Base-by-base conservation (phyloP, 352 stramenopile genomes). In the Globisporangium heterothallicum region DNA sequence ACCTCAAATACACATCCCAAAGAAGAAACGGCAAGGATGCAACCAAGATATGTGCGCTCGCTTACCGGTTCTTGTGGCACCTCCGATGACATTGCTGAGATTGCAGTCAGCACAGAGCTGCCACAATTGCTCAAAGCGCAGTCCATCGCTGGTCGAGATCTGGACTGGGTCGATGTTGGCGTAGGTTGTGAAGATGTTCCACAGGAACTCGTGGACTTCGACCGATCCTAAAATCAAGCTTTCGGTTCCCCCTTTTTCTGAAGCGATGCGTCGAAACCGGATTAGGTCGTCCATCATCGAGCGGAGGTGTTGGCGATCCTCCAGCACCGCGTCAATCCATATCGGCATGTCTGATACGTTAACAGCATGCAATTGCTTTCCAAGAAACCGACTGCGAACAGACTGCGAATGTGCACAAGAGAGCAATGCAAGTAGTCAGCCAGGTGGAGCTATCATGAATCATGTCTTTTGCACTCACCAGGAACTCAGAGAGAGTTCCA, bases 401-500 rank as follows among this genome's bases (percentile, higher is more conserved):
- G 12, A 53, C 46, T 53, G 21, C 14, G 4, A 19, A 36, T 18
- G 32, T 38, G 14, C 12, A 38, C 12, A 10, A 18, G 12, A 18
- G n/a, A n/a, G n/a, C n/a, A n/a, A n/a, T n/a, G n/a, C 6, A 16
- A 38, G 32, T n/a, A 18, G 32, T 38, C n/a, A 38, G 32, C 4
- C 12, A 38, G 3, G 32, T 10, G 32, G 14, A 38, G 2, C 3
- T 38, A 16, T 8, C 30, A 38, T 38, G 2, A 38, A 38, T 6
- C n/a, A 38, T 18, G 6, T 10, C 32, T 3, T 25, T 34, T 24
- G 42, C 16, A 26, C 42, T 32, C 29, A 53, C 52, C 27, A 58
- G 18, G 24, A 53, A 52, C 13, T 53, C 52, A 8, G 52, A 41
- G 26, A 58, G 52, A 5, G 42, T 58, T 3, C 4, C 22, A 16